Evolutionary conservation across 495 filamentous ascomycete species (phyloP).

Genomic region (Chlorociboria aeruginascens): DNA sequence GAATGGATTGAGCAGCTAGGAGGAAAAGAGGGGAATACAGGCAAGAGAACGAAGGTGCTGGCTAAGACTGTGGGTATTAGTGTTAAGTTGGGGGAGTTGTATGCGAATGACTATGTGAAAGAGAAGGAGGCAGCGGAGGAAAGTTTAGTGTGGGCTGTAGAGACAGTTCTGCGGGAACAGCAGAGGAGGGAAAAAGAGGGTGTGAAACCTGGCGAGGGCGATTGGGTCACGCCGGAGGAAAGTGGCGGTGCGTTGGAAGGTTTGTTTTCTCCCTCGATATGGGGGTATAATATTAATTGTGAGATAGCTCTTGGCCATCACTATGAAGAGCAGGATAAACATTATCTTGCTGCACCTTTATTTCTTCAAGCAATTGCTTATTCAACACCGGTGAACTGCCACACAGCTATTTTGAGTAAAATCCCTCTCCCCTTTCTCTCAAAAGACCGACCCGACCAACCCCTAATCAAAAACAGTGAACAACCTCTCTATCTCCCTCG

Average conservation of each 20-base stretch:
- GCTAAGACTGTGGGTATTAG: slow-evolving; percentile 60
- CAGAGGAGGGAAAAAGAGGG: slow-evolving; percentile 52
- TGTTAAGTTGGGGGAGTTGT: slow-evolving; percentile 74
- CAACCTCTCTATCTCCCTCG: slow-evolving; percentile 54
- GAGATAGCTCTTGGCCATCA: slow-evolving; percentile 51
- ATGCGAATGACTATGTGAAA: slow-evolving; percentile 46
- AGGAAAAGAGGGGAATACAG: slow-evolving; percentile 40
- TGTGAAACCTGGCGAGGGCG: slow-evolving; percentile 47
- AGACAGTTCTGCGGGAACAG: slow-evolving; percentile 64
- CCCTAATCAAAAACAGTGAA: slow-evolving; percentile 39
- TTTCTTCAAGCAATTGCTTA: slow-evolving; percentile 72
- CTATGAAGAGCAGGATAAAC: slow-evolving; percentile 55
- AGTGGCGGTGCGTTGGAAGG: slow-evolving; percentile 60
- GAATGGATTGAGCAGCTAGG: slow-evolving; percentile 46
- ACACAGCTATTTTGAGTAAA: slow-evolving; percentile 58
- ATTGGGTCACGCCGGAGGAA: slow-evolving; percentile 63
- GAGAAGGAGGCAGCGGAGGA: slow-evolving; percentile 58
- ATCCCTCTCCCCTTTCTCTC: slow-evolving; percentile 10
- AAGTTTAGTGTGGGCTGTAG: slow-evolving; percentile 68
- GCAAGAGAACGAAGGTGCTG: slow-evolving; percentile 55
- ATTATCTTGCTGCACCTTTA: slow-evolving; percentile 75
- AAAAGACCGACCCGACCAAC: neutral
- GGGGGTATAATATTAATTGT: neutral
- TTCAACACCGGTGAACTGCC: slow-evolving; percentile 44
- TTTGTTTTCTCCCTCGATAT: slow-evolving; percentile 21